phyloP scores from a whole-genome alignment of 75 land plant species.

The Chamaecyparis obtusa region DNA sequence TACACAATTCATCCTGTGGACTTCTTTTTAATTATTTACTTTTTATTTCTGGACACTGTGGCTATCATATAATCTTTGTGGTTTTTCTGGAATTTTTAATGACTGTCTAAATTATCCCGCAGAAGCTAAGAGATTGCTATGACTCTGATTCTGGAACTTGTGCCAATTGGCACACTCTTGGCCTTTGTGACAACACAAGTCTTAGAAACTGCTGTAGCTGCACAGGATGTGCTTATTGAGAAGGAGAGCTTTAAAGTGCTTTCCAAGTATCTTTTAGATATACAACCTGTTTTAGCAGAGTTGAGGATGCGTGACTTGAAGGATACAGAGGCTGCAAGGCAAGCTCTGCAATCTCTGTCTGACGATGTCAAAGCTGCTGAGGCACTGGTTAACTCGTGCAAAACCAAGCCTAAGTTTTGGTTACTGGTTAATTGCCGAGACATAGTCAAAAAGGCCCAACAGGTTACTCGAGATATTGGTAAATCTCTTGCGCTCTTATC shows the following conservation, averaged over 20 bases:
- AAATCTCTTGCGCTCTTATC: slow-evolving; percentile 47
- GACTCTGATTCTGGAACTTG: slow-evolving; percentile 31
- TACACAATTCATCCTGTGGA: neutral
- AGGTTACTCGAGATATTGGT: slow-evolving; percentile 54
- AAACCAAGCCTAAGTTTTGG: slow-evolving; percentile 44
- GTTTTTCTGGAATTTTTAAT: neutral
- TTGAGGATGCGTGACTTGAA: slow-evolving; percentile 30
- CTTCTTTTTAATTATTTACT: neutral
- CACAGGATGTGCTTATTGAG: slow-evolving; percentile 58
- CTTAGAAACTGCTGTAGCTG: slow-evolving; percentile 54
- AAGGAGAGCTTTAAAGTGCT: slow-evolving; percentile 52
- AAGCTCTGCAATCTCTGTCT: slow-evolving; percentile 37
- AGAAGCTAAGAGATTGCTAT: neutral
- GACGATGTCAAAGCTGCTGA: slow-evolving; percentile 47
- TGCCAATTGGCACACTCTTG: slow-evolving; percentile 58
- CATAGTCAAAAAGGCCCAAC: slow-evolving; percentile 46
- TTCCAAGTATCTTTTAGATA: slow-evolving; percentile 36
- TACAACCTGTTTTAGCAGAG: slow-evolving; percentile 42
- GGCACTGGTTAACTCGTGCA: slow-evolving; percentile 35
- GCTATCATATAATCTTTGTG: neutral
- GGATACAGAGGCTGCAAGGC: slow-evolving; percentile 44
- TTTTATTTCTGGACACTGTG: neutral
- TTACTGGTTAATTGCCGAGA: slow-evolving; percentile 48
- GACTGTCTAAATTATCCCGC: neutral
- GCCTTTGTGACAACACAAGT: slow-evolving; percentile 49